Percentiles rank a stretch among this genome's conserved stretches.
These are phyloP conservation scores for Phialemonium atrogriseum DNA, from an alignment of 2,329 filamentous ascomycete genomes.

Conservation along the genomic window DNA sequence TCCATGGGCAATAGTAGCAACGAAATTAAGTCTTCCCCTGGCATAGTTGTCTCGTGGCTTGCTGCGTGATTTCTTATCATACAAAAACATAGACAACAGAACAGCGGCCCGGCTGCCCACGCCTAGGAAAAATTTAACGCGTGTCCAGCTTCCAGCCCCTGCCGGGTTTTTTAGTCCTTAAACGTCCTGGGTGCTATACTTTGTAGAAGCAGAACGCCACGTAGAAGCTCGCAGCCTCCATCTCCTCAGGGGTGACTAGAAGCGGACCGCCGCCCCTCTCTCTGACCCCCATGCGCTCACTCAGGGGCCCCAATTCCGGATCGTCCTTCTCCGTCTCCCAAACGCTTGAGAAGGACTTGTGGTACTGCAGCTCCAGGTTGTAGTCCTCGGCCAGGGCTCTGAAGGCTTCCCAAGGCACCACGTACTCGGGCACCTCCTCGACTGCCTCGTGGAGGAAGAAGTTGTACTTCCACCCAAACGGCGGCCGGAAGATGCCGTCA, in stretches of 20 bases:
- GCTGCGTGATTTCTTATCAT: no score
- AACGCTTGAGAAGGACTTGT: slow-evolving; percentile 82
- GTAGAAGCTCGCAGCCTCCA: slow-evolving; percentile 89
- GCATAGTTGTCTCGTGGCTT: no score
- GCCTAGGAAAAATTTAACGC: no score
- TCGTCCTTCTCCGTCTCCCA: slow-evolving; percentile 91
- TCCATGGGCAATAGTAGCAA: no score
- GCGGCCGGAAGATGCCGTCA: slow-evolving; percentile 86
- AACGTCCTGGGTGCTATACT: no score
- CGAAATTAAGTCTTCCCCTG: no score
- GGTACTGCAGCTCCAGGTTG: slow-evolving; percentile 91
- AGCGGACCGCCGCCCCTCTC: slow-evolving; percentile 59
- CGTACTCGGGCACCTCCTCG: slow-evolving; percentile 92
- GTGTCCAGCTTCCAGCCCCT: no score
- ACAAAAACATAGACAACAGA: no score
- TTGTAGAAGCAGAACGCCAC: slow-evolving; percentile 97
- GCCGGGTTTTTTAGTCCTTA: no score
- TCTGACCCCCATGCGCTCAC: slow-evolving; percentile 91
- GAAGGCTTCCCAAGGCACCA: slow-evolving; percentile 97
- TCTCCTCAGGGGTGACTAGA: slow-evolving; percentile 73
- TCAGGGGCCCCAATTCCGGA: slow-evolving; percentile 68
- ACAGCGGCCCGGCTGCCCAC: no score
- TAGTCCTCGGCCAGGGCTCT: slow-evolving; percentile 92
- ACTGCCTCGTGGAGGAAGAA: slow-evolving; percentile 96
- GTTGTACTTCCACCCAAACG: slow-evolving; percentile 96